Evolutionary conservation across 345 rosid species (phyloP).

Genomic region (Euphorbia tirucalli): DNA sequence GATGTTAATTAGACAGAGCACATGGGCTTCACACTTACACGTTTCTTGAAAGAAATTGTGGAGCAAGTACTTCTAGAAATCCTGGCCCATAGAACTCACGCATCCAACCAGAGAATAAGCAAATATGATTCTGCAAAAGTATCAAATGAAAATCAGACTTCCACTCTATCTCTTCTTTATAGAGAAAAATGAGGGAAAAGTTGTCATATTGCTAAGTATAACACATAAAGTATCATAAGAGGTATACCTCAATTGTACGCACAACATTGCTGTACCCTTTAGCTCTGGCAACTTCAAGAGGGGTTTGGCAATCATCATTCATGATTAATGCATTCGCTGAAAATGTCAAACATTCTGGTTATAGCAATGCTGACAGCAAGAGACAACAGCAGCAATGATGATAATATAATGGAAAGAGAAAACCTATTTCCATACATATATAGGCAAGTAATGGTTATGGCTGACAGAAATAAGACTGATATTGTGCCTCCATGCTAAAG

Average conservation of each 20-base stretch:
- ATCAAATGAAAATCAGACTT: constrained; percentile 5
- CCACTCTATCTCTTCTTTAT: neutral
- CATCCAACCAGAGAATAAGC: constrained; percentile 93
- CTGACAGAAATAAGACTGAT: neutral
- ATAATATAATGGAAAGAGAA: neutral
- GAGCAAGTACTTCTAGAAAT: constrained; percentile 77
- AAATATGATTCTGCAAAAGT: constrained; percentile 56
- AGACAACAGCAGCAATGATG: no score
- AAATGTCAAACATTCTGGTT: constrained; percentile 6
- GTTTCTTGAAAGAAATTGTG: constrained; percentile 81
- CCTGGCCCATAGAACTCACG: constrained; percentile 86
- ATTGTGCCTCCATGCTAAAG: neutral
- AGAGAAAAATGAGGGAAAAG: constrained; percentile 3
- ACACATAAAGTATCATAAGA: neutral
- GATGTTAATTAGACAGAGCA: constrained; percentile 10
- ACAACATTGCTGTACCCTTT: constrained; percentile 73
- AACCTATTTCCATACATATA: neutral
- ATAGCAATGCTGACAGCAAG: neutral
- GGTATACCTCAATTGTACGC: constrained; percentile 77
- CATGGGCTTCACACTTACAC: constrained; percentile 51
- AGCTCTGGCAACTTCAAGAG: constrained; percentile 83
- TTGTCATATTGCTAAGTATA: neutral
- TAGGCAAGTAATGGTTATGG: neutral
- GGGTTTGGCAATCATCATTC: constrained; percentile 90
- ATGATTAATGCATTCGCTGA: constrained; percentile 78